Percentiles rank a stretch among this genome's conserved stretches.
phyloP scores from a whole-genome alignment of 768 basidiomycete genomes.

The Auriculariales sp. region DNA sequence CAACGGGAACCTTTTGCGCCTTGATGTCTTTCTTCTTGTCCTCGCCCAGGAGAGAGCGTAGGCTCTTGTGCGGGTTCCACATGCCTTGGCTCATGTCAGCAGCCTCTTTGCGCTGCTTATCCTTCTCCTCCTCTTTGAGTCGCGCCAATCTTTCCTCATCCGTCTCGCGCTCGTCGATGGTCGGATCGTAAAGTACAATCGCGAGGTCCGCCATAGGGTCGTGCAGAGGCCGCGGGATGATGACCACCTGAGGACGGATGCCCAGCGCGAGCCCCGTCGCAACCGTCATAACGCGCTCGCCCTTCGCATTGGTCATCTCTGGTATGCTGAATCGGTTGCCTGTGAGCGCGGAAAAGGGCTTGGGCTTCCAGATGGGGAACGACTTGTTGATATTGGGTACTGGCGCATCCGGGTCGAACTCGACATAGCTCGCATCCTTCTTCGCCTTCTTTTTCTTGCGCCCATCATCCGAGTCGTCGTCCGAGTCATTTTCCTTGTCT shows the following conservation, averaged over 20 bases:
- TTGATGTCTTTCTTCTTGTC: constrained; percentile 50
- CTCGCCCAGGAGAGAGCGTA: constrained; percentile 65
- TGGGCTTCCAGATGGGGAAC: constrained; percentile 71
- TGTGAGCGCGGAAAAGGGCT: constrained; percentile 47
- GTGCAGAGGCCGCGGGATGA: constrained; percentile 84
- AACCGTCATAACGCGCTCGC: constrained; percentile 38
- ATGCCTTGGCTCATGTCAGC: constrained; percentile 55
- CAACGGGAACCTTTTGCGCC: constrained; percentile 78
- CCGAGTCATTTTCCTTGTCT: constrained; percentile 38
- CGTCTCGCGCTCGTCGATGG: constrained; percentile 82
- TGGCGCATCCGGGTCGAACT: constrained; percentile 39
- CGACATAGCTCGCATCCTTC: constrained; percentile 42
- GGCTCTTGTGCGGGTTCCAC: constrained; percentile 86
- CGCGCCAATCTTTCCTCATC: constrained; percentile 69
- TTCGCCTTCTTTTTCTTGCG: constrained; percentile 52
- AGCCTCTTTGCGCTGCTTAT: constrained; percentile 46
- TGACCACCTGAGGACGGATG: constrained; percentile 60
- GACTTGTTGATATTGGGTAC: constrained; percentile 34
- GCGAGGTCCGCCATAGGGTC: constrained; percentile 98
- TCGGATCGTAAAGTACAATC: constrained; percentile 93
- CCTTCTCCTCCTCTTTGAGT: constrained; percentile 57
- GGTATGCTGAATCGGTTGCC: constrained; percentile 65
- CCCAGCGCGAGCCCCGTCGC: constrained; percentile 69
- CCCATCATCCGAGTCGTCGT: constrained; percentile 26
- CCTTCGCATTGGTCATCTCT: constrained; percentile 56